Base-by-base conservation (phyloP, 140 eudicot genomes). In the Erigeron philadelphicus region DNA sequence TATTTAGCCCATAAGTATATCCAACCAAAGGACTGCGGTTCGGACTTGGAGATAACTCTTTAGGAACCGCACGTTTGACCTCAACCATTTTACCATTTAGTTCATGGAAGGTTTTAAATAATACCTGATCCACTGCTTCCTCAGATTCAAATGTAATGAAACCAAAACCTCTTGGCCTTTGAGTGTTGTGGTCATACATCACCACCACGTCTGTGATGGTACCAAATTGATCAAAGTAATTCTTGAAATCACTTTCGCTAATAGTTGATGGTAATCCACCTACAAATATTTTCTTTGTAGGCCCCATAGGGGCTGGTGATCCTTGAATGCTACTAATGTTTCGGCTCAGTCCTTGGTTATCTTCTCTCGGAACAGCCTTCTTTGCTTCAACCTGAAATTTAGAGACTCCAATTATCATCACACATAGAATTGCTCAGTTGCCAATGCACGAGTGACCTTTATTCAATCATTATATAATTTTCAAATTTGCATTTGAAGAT, bases 341-440 rank as follows among this genome's bases (percentile, higher is more conserved):
- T 66, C 87, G 82, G 69, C 73, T 85, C 40, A 76, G 66, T 38
- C 87, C 84, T 73, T 78, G 82, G 49, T 87, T 89, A 70, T 90
- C 95, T 68, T 90, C 97, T 81, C 97, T 87, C 31, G 97, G 97
- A 77, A 90, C 97, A 7, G 97, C 97, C 75, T 85, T 90, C 80
- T 90, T 90, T 45, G 97, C 97, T 74, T 90, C 97, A 52, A 90
- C 97, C 97, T 90, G 78, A 49, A 47, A 74, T 67, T 59, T 47
- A 4, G 41, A 44, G 42, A 69, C 64, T 70, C 50, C 13, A 58
- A 57, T 38, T 9, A 75, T 56, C 64, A 44, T 55, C 40, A 64
- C 6, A 54, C 6, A 16, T 1, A 42, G 50, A 64, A 38, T 53
- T 60, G 40, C 56, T 50, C 16, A 12, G 5, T 50, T 12, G 23